Evolutionary conservation across 192 early-diverging fungal genomes (phyloP).

Genomic region (Coemansia asiatica): DNA sequence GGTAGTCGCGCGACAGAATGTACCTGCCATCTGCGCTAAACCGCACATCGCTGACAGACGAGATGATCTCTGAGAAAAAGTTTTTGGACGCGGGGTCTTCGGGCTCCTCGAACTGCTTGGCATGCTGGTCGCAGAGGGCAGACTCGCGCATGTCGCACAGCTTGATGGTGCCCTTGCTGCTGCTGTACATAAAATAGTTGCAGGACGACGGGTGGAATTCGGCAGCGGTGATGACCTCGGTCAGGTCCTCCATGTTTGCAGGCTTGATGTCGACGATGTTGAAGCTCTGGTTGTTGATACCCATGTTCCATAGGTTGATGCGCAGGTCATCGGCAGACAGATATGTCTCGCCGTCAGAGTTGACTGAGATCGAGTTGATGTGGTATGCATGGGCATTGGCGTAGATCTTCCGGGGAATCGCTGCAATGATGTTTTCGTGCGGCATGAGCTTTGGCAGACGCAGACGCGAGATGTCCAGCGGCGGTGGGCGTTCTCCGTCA

Average conservation of each 20-base stretch:
- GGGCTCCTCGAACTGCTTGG: constrained; percentile 92
- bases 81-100: constrained; percentile 94
- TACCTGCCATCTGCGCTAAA: constrained; percentile 96
- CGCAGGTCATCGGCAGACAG: constrained; percentile 96
- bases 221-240: constrained; percentile 97
- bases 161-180: constrained; percentile 97
- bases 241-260: constrained; percentile 99
- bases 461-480: constrained; percentile 54
- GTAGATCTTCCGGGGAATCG: constrained; percentile 93
- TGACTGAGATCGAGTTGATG: constrained; percentile 99
- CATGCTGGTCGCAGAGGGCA: constrained; percentile 91
- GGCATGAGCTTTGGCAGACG: constrained; percentile 85
- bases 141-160: constrained; percentile 94
- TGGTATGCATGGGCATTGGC: constrained; percentile 99
- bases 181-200: constrained; percentile 98
- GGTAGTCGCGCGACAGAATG: constrained; percentile 95
- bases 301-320: constrained; percentile 99
- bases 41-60: constrained; percentile 95
- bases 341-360: constrained; percentile 98
- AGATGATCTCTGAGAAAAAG: constrained; percentile 99
- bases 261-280: constrained; percentile 99
- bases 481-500: constrained; percentile 61
- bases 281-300: constrained; percentile 97
- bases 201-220: constrained; percentile 97
- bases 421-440: constrained; percentile 95